Evolutionary conservation across 139 green algal species (phyloP).

Genomic region (Raphidocelis subcapitata): DNA sequence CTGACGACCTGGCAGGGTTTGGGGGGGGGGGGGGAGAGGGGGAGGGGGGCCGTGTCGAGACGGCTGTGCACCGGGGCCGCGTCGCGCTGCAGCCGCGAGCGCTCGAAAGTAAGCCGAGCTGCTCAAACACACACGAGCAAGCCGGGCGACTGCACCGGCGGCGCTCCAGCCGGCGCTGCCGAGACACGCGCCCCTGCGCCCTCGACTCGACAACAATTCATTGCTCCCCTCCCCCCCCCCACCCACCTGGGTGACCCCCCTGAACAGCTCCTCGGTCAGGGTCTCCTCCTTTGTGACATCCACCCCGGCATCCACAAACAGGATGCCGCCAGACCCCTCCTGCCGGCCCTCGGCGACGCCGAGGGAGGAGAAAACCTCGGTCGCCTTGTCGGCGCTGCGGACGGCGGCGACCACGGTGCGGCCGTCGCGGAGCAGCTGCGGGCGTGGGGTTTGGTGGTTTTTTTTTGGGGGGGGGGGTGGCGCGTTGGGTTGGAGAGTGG

Average conservation of each 20-base stretch:
- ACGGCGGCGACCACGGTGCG: slow-evolving; percentile 75
- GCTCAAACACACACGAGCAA: too few relatives aligned
- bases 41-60: too few relatives aligned
- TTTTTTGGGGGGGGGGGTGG: background rate
- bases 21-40: background rate
- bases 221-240: too few relatives aligned
- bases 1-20: slow-evolving; percentile 47
- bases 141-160: too few relatives aligned
- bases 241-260: slow-evolving; percentile 70
- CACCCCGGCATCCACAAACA: slow-evolving; percentile 65
- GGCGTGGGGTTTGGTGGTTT: background rate
- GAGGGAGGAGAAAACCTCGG: slow-evolving; percentile 36
- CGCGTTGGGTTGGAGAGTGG: background rate
- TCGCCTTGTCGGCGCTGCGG: slow-evolving; percentile 46
- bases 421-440: slow-evolving; percentile 57
- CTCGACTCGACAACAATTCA: too few relatives aligned
- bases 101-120: too few relatives aligned
- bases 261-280: slow-evolving; percentile 64
- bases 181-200: too few relatives aligned
- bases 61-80: too few relatives aligned
- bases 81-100: too few relatives aligned
- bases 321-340: slow-evolving; percentile 34
- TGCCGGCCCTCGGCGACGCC: slow-evolving; percentile 47
- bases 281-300: slow-evolving; percentile 70
- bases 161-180: too few relatives aligned